Evolutionary conservation across 768 basidiomycete species (phyloP).

Genomic region (Rubroboletus satanas): DNA sequence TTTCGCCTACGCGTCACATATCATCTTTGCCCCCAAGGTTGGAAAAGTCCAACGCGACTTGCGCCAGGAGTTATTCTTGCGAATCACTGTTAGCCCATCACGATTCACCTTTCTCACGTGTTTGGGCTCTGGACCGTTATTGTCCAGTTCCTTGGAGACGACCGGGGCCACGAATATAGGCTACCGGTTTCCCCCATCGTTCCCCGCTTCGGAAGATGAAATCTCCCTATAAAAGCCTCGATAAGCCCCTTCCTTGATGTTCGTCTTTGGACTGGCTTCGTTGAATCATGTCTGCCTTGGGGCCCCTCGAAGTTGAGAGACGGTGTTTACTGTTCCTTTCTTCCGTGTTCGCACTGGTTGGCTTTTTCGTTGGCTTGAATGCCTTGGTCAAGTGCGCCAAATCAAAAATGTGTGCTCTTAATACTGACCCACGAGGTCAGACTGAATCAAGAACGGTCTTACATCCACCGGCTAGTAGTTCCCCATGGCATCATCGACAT

Average conservation of each 20-base stretch:
- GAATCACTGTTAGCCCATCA: not conserved
- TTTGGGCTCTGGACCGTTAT: not conserved
- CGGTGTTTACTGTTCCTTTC: slow-evolving; percentile 29
- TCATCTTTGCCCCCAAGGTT: not conserved
- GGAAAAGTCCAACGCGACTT: not conserved
- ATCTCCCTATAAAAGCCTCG: slow-evolving; percentile 1
- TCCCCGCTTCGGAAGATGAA: not conserved
- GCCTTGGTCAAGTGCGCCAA: slow-evolving; percentile 20
- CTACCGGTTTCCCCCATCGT: not conserved
- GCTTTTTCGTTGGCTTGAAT: slow-evolving; percentile 16
- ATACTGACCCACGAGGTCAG: slow-evolving; percentile 1
- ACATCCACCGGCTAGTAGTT: slow-evolving; percentile 8
- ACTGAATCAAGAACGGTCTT: slow-evolving; percentile 11
- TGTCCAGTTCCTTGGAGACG: not conserved
- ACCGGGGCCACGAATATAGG: not conserved
- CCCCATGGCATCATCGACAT: slow-evolving; percentile 9
- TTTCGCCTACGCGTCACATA: not conserved
- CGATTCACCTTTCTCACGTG: not conserved
- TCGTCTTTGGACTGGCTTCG: not conserved
- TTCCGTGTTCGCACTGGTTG: slow-evolving; percentile 29
- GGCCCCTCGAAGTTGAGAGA: slow-evolving; percentile 5
- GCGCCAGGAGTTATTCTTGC: not conserved
- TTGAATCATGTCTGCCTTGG: slow-evolving; percentile 4
- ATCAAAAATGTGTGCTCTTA: not conserved
- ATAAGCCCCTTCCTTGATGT: not conserved